Percentiles rank a stretch among this genome's conserved stretches.
Conservation (phyloP, 176 grass and related monocot genomes). For the Avena sativa region DNA sequence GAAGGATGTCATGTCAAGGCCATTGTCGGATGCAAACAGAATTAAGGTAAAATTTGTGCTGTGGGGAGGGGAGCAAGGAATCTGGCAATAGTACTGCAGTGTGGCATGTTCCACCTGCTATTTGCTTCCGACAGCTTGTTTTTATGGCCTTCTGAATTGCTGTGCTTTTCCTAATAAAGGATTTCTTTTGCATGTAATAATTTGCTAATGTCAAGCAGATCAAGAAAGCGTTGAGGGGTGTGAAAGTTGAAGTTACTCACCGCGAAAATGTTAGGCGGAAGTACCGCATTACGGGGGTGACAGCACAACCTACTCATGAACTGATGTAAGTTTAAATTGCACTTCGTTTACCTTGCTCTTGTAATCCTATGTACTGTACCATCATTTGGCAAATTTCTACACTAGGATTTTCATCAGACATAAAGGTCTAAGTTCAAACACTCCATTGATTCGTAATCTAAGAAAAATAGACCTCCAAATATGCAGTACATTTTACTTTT, state of each 20-base stretch:
- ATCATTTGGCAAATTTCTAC: not conserved
- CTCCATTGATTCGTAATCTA: slow-evolving; percentile 3
- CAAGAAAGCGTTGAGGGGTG: slow-evolving; percentile 88
- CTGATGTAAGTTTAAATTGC: slow-evolving; percentile 69
- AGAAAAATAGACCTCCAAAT: not conserved
- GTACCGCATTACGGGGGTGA: slow-evolving; percentile 92
- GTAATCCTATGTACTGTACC: not conserved
- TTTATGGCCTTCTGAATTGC: slow-evolving; percentile 23
- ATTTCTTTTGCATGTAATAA: slow-evolving; percentile 3
- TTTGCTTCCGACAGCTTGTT: slow-evolving; percentile 37
- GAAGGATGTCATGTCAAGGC: slow-evolving; percentile 83
- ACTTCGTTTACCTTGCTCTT: not conserved
- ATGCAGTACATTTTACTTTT: not conserved
- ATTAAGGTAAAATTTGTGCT: slow-evolving; percentile 68
- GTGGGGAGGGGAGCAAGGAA: slow-evolving; percentile 24
- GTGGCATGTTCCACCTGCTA: slow-evolving; percentile 39
- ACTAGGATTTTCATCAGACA: not conserved
- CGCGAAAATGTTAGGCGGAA: slow-evolving; percentile 96
- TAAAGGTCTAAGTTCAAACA: not conserved
- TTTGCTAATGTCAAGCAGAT: slow-evolving; percentile 62
- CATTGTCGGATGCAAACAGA: slow-evolving; percentile 88
- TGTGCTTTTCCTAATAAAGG: not conserved
- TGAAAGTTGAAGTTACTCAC: slow-evolving; percentile 99
- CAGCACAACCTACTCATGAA: slow-evolving; percentile 88
- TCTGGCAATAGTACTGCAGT: slow-evolving; percentile 48